These are phyloP conservation scores for Circinella minor DNA, from an alignment of 371 early-diverging fungal genomes.

Conservation along the genomic window DNA sequence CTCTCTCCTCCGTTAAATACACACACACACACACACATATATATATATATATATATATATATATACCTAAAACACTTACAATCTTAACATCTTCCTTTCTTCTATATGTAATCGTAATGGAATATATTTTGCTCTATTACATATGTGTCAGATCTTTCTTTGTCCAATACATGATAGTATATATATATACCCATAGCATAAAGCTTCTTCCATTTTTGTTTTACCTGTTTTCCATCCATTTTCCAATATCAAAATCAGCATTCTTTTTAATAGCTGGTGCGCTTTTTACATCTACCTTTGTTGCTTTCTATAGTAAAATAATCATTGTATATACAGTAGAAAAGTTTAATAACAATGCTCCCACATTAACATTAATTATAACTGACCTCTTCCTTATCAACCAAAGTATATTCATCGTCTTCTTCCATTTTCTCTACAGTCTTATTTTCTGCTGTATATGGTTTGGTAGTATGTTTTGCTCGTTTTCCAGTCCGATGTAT, in stretches of 20 bases:
- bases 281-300: constrained; percentile 24
- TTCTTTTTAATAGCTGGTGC: constrained; percentile 14
- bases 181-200: background rate
- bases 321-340: no score
- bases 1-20: background rate
- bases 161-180: background rate
- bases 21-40: no score
- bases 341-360: background rate
- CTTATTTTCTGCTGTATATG: constrained; percentile 19
- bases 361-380: no score
- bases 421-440: constrained; percentile 19
- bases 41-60: background rate
- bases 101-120: constrained; percentile 86
- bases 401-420: constrained; percentile 13
- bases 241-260: constrained; percentile 59
- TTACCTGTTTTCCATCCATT: constrained; percentile 78
- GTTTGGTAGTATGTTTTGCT: constrained; percentile 57
- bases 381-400: constrained; percentile 16
- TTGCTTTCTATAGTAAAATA: background rate
- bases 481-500: constrained; percentile 90
- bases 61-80: constrained; percentile 48
- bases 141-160: background rate
- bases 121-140: constrained; percentile 79
- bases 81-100: constrained; percentile 88
- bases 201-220: background rate